A percentile compares a stretch with the other conserved stretches of the same genome.
Evolutionary conservation across 23 red algal species (phyloP).

Genomic region (Gracilariopsis chorda): DNA sequence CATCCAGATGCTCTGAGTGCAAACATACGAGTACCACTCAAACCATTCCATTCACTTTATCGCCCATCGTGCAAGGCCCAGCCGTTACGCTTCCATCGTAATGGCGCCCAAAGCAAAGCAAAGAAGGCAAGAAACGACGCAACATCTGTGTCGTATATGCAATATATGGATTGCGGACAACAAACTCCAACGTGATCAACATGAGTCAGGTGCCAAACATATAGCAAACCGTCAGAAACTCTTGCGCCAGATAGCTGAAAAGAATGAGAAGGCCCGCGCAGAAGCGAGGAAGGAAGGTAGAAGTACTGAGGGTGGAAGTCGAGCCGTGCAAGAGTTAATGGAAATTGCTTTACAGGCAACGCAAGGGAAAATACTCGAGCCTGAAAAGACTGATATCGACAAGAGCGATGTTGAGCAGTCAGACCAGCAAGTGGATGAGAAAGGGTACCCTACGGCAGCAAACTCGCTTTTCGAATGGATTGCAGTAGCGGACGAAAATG

Average conservation of each 20-base stretch:
- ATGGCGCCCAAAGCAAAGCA: slow-evolving; percentile 14
- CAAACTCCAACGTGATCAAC: slow-evolving; percentile 35
- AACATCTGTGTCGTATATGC: slow-evolving; percentile 42
- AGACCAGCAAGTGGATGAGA: not conserved
- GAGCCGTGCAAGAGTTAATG: slow-evolving; percentile 24
- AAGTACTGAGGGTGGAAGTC: not conserved
- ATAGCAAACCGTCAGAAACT: not conserved
- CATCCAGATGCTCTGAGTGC: too few relatives aligned
- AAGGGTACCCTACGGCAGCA: not conserved
- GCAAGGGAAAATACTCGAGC: not conserved
- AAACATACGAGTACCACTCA: too few relatives aligned
- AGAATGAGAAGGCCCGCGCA: slow-evolving; percentile 18
- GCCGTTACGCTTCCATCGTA: too few relatives aligned
- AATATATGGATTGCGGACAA: slow-evolving; percentile 63
- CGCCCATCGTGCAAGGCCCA: too few relatives aligned
- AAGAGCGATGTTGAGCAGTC: not conserved
- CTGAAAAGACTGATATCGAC: not conserved
- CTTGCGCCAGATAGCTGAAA: slow-evolving; percentile 17
- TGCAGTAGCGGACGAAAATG: not conserved
- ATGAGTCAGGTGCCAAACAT: slow-evolving; percentile 40
- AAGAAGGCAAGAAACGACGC: not conserved
- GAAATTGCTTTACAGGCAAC: slow-evolving; percentile 14
- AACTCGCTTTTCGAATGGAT: not conserved
- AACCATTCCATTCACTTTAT: too few relatives aligned
- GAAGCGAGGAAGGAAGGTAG: slow-evolving; percentile 14